A percentile compares a stretch with the other conserved stretches of the same genome.
Evolutionary conservation across 208 protist species (phyloP).

Genomic region (Wallacemonas collosoma): DNA sequence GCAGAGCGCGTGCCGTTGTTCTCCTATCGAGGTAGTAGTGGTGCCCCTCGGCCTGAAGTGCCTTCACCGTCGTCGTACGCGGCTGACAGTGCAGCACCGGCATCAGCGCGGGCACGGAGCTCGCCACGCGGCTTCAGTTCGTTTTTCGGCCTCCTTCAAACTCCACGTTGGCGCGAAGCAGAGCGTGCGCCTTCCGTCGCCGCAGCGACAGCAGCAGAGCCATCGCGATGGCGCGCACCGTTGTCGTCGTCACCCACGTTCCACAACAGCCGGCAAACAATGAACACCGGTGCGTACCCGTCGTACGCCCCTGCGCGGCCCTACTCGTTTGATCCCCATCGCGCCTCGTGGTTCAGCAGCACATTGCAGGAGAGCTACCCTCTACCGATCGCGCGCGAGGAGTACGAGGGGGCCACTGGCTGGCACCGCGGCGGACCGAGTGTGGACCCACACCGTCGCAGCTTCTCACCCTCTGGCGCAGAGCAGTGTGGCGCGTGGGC

Average conservation of each 20-base stretch:
- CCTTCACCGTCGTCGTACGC: background rate
- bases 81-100: background rate
- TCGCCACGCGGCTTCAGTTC: background rate
- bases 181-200: background rate
- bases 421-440: background rate
- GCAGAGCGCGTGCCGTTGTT: background rate
- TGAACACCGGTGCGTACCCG: background rate
- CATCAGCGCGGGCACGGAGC: background rate
- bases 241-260: background rate
- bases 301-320: background rate
- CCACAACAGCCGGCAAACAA: background rate
- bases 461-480: background rate
- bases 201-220: background rate
- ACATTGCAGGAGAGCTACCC: constrained; percentile 11
- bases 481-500: background rate
- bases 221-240: constrained; percentile 1
- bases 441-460: background rate
- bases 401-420: background rate
- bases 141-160: constrained; percentile 1
- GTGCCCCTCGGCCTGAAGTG: background rate
- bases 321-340: constrained; percentile 6
- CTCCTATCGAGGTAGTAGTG: background rate
- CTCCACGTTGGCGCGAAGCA: background rate
- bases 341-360: constrained; percentile 7
- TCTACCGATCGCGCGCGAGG: constrained; percentile 10